phyloP scores from a whole-genome alignment of 345 rosid species.

The Mallotus nudiflorus region DNA sequence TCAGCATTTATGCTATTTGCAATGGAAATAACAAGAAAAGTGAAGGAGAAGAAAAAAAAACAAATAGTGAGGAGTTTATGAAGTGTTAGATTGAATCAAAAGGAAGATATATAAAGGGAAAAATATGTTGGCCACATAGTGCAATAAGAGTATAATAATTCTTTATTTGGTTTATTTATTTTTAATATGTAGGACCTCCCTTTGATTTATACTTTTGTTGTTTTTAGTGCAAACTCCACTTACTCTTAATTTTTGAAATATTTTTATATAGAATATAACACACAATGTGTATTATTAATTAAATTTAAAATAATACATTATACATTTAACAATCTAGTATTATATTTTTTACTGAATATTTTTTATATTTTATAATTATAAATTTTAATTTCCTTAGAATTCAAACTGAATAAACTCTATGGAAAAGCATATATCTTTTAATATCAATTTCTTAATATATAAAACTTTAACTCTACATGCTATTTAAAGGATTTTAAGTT shows the following conservation, averaged over 20 bases:
- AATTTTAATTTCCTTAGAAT: too few relatives aligned
- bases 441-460: too few relatives aligned
- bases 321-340: too few relatives aligned
- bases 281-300: too few relatives aligned
- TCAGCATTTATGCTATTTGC: conserved; percentile 9
- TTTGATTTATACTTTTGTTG: neutral
- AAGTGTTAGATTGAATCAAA: neutral
- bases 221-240: conserved; percentile 12
- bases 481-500: too few relatives aligned
- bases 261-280: neutral
- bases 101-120: conserved; percentile 4
- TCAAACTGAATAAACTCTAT: too few relatives aligned
- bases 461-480: too few relatives aligned
- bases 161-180: too few relatives aligned
- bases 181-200: neutral
- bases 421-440: too few relatives aligned
- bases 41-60: neutral
- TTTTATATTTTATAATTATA: too few relatives aligned
- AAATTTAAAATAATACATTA: too few relatives aligned
- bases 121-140: neutral
- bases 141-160: neutral
- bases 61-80: neutral
- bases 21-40: neutral
- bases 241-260: conserved; percentile 9
- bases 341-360: too few relatives aligned